phyloP scores from a whole-genome alignment of 495 filamentous ascomycete genomes.

The Usnea hakonensis region DNA sequence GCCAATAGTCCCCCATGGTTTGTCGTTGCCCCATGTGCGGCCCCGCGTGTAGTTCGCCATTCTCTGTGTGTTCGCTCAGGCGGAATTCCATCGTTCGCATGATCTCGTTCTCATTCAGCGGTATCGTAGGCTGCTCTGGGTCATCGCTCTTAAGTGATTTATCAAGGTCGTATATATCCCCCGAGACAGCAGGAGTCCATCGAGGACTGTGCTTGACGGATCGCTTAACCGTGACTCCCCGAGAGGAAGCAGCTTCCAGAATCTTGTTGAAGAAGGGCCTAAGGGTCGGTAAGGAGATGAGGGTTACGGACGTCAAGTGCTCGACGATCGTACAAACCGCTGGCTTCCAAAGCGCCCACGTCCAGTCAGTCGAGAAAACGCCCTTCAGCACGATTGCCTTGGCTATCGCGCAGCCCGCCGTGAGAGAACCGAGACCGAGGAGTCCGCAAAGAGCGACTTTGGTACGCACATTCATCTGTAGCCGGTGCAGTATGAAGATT shows the following conservation, averaged over 20 bases:
- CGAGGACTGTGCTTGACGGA: slow-evolving; percentile 5
- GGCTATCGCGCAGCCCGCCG: slow-evolving; percentile 24
- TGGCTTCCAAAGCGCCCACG: slow-evolving; percentile 19
- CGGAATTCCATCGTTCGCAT: slow-evolving; percentile 10
- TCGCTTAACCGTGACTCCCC: neutral
- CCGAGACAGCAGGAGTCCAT: slow-evolving; percentile 1
- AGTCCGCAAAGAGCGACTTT: slow-evolving; percentile 22
- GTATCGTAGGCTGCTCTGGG: neutral
- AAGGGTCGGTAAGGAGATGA: slow-evolving; percentile 23
- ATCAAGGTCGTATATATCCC: neutral
- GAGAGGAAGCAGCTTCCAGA: neutral
- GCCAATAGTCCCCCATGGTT: slow-evolving; percentile 15
- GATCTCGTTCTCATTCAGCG: slow-evolving; percentile 2
- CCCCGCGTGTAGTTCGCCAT: slow-evolving; percentile 3
- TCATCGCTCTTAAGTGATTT: slow-evolving; percentile 2
- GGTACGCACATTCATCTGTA: slow-evolving; percentile 21
- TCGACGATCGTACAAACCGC: slow-evolving; percentile 23
- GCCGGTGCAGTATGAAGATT: slow-evolving; percentile 20
- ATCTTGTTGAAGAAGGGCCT: slow-evolving; percentile 18
- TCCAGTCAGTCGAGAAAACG: slow-evolving; percentile 21
- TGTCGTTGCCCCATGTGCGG: no score
- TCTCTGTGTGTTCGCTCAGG: slow-evolving; percentile 10
- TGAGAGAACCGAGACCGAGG: slow-evolving; percentile 25
- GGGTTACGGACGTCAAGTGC: slow-evolving; percentile 20
- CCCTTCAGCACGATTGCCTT: slow-evolving; percentile 21